Conservation (phyloP, 2,329 filamentous ascomycete species). For the Chaetomium olivaceum region DNA sequence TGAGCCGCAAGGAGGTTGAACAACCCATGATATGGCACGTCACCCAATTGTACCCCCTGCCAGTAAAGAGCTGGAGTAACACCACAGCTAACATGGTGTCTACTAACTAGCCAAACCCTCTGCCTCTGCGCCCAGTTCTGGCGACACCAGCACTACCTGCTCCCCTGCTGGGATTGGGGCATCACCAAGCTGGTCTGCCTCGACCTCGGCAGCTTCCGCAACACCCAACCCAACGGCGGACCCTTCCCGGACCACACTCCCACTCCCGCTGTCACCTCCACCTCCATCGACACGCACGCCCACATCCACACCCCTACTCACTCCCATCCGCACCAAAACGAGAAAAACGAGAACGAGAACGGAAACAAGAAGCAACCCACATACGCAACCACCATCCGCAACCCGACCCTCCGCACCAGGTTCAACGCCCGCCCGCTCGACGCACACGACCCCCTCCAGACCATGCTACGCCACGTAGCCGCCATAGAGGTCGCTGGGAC, state of each 20-base stretch:
- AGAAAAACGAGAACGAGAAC: neutral
- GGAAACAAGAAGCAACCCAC: neutral
- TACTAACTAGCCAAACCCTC: neutral
- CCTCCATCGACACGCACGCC: neutral
- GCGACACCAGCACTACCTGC: constrained; percentile 19
- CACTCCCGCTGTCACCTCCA: neutral
- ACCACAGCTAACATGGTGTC: neutral
- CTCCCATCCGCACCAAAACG: neutral
- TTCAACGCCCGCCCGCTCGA: constrained; percentile 5
- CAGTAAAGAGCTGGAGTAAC: too few relatives aligned
- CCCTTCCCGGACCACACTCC: neutral
- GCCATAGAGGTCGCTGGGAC: constrained; percentile 18
- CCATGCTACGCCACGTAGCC: constrained; percentile 22
- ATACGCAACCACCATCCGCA: constrained; percentile 10
- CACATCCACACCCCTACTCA: neutral
- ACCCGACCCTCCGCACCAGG: neutral
- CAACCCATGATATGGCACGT: constrained; percentile 18
- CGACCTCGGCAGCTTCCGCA: constrained; percentile 18
- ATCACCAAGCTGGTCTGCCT: constrained; percentile 24
- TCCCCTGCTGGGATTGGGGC: constrained; percentile 21
- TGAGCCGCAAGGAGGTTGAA: constrained; percentile 17
- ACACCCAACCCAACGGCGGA: constrained; percentile 12
- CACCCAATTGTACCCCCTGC: too few relatives aligned
- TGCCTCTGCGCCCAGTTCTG: constrained; percentile 20
- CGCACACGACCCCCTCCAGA: constrained; percentile 16